A percentile compares a stretch with the other conserved stretches of the same genome.
Conservation (phyloP, 805 yeast genomes). For the Zygosaccharomyces gambellarensis region DNA sequence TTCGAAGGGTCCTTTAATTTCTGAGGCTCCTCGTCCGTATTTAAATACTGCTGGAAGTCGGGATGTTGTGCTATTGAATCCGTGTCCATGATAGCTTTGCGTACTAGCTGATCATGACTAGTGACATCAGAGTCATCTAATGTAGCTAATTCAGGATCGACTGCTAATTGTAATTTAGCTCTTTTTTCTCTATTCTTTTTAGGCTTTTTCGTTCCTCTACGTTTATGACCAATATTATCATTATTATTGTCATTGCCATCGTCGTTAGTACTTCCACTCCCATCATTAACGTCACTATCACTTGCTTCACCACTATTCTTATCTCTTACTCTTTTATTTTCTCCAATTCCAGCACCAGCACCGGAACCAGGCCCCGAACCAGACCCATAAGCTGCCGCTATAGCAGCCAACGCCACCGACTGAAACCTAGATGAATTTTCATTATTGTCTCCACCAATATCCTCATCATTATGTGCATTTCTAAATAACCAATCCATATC, state of each 20-base stretch:
- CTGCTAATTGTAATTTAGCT: slow-evolving; percentile 35
- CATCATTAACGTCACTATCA: slow-evolving; percentile 7
- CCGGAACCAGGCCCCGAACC: slow-evolving; percentile 7
- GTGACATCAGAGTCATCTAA: slow-evolving; percentile 40
- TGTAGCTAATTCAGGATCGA: slow-evolving; percentile 56
- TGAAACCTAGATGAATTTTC: slow-evolving; percentile 14
- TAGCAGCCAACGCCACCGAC: slow-evolving; percentile 33
- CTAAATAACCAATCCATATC: slow-evolving; percentile 14
- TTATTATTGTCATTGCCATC: background rate
- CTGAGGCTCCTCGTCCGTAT: slow-evolving; percentile 28
- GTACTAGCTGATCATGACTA: slow-evolving; percentile 61
- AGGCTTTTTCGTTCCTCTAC: slow-evolving; percentile 14
- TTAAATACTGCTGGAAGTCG: slow-evolving; percentile 35
- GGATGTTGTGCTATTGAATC: slow-evolving; percentile 51
- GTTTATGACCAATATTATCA: slow-evolving; percentile 2
- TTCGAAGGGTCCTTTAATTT: slow-evolving; percentile 9
- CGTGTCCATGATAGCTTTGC: slow-evolving; percentile 67
- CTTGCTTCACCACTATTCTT: slow-evolving; percentile 8
- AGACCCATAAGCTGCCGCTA: slow-evolving; percentile 32
- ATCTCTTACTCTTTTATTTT: slow-evolving; percentile 13
- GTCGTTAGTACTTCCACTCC: slow-evolving; percentile 8
- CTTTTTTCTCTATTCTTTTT: slow-evolving; percentile 17
- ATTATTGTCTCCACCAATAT: slow-evolving; percentile 5
- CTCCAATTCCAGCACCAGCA: background rate
- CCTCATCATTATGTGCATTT: slow-evolving; percentile 12